phyloP scores from a whole-genome alignment of 1,284 basidiomycete species.

The Cronartium quercuum region DNA sequence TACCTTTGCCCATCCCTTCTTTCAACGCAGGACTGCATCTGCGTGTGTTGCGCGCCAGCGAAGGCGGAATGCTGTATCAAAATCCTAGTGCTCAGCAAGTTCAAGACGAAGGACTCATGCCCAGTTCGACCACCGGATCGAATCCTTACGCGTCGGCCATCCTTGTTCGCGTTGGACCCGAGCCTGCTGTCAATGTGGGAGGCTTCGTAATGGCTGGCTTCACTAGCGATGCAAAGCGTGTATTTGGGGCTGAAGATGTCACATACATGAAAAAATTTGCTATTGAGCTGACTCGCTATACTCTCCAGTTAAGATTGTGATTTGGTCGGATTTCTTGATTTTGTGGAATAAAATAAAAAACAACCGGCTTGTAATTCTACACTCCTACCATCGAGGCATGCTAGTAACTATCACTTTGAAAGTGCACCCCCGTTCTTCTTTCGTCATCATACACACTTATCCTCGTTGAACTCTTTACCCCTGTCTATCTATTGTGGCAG shows the following conservation, averaged over 20 bases:
- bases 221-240: conserved; percentile 40
- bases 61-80: conserved; percentile 45
- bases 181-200: conserved; percentile 10
- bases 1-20: conserved; percentile 41
- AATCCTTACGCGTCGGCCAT: conserved; percentile 41
- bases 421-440: too few relatives aligned
- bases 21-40: conserved; percentile 45
- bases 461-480: too few relatives aligned
- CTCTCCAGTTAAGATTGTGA: conserved; percentile 20
- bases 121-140: not conserved
- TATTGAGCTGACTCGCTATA: conserved; percentile 41
- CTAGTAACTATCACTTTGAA: too few relatives aligned
- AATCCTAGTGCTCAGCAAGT: conserved; percentile 39
- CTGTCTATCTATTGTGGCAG: too few relatives aligned
- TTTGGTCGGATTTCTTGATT: too few relatives aligned
- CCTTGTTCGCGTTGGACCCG: conserved; percentile 44
- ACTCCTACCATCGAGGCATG: too few relatives aligned
- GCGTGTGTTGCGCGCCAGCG: conserved; percentile 42
- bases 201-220: conserved; percentile 46
- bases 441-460: too few relatives aligned
- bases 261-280: conserved; percentile 43
- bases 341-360: too few relatives aligned
- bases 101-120: not conserved
- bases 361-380: too few relatives aligned
- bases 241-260: conserved; percentile 43